Evolutionary conservation across 179 eudicot genomes (phyloP), one percentile per base, ranked within the genome.

Genomic region (Amaranthus tricolor): DNA sequence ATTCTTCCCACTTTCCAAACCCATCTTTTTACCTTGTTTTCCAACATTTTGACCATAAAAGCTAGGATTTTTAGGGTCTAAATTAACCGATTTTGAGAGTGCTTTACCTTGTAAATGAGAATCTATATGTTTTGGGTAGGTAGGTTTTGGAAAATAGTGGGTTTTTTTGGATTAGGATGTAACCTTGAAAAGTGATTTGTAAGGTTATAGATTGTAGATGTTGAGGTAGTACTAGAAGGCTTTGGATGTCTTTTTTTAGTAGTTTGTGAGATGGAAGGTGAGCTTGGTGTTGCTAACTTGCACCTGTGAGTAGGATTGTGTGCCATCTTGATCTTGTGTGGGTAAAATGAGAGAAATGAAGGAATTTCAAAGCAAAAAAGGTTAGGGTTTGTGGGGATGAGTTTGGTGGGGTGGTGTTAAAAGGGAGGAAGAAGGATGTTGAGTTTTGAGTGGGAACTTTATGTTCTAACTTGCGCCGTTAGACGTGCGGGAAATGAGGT

Each of bases 161-260:
- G 67, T 61, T 78, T 65, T 73, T 49, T 79, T 65, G 73, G 56
- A 52, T 76, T 87, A 64, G 83, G 84, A 12, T 77, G 66, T 69
- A 89, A 75, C 59, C 74, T 81, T 57, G 97, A 87, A 73, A 91
- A 85, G 77, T 86, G 89, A 75, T 80, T 82, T 74, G 94, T 77
- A 56, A 88, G 85, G 87, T 70, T 78, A 77, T 87, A 85, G 49
- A 77, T 63, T 47, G 86, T 76, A 71, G 90, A 72, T 65, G 81
- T 50, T 50, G 86, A 53, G 75, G 80, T 73, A 72, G 80, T 61
- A 31, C 40, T 31, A 6, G 80, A 62, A n/a, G 80, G 72, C 21
- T 80, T 77, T 40, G 80, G 71, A 58, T 76, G 85, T 54, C 74
- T 84, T 80, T 74, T 82, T 68, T 10, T 61, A 49, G 70, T 20